Conservation (phyloP, 768 basidiomycete genomes). For the Flagelloscypha sp. region DNA sequence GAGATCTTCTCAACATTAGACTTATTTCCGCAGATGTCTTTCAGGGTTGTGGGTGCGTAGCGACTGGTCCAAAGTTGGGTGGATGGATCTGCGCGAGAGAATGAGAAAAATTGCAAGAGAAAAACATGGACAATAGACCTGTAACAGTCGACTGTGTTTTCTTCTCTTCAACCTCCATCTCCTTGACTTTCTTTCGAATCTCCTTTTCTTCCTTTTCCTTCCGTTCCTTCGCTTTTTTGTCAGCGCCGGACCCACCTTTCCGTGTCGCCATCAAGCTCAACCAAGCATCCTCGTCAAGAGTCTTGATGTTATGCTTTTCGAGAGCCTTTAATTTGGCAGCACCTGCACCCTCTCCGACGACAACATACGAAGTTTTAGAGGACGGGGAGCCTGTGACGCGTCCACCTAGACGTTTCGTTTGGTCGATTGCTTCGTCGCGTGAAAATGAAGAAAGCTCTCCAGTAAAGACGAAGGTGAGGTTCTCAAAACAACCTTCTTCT, state of each 20-base stretch:
- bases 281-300: slow-evolving; percentile 83
- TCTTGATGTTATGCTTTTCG: slow-evolving; percentile 67
- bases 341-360: slow-evolving; percentile 84
- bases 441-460: slow-evolving; percentile 85
- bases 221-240: slow-evolving; percentile 78
- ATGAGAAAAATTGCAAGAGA: not conserved
- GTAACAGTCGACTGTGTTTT: slow-evolving; percentile 28
- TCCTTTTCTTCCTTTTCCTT: slow-evolving; percentile 72
- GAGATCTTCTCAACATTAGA: slow-evolving; percentile 81
- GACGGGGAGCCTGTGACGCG: slow-evolving; percentile 86
- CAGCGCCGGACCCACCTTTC: slow-evolving; percentile 42
- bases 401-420: slow-evolving; percentile 91
- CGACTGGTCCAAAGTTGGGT: slow-evolving; percentile 91
- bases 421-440: slow-evolving; percentile 77
- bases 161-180: slow-evolving; percentile 71
- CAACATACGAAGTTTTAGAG: slow-evolving; percentile 80
- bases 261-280: slow-evolving; percentile 73
- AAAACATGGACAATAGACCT: not conserved
- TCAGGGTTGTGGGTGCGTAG: slow-evolving; percentile 82
- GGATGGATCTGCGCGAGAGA: slow-evolving; percentile 28
- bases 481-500: slow-evolving; percentile 64
- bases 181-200: slow-evolving; percentile 63
- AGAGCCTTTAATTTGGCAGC: slow-evolving; percentile 83
- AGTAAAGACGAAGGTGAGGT: slow-evolving; percentile 90
- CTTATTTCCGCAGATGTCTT: slow-evolving; percentile 96